Base-by-base conservation (phyloP, 306 rosid genomes). In the Acacia crassicarpa region DNA sequence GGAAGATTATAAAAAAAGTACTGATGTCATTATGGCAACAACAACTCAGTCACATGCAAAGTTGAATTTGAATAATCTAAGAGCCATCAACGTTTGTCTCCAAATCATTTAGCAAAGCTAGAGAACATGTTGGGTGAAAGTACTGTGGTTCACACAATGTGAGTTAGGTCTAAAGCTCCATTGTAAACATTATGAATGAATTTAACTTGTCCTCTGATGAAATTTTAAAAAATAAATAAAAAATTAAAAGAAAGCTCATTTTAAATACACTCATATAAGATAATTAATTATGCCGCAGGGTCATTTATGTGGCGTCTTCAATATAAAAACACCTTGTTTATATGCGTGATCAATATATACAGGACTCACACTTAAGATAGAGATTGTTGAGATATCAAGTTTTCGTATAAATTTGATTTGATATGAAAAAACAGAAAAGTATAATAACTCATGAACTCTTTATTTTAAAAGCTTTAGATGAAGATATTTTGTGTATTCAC, bases 141-240 rank as follows among this genome's bases (percentile, higher is more conserved):
- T 8, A 70, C 75, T 6, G 56, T 70, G 27, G 12, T 32, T 48
- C 75, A 44, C 75, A 58, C 48, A 44, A 8, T 33, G n/a, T 33
- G n/a, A n/a, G 76, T 72, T 72, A 72, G 76, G 76, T 25, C 25
- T 53, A 72, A 72, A 72, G 61, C 27, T 23, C 23, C 75, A 44
- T 44, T 44, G 44, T 70, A 14, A 27, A 20, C 51, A n/a, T 25
- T 23, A 61, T 41, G 23, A 17, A 53, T 53, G 56, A 49, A 49
- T 49, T 49, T 4, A 19, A 53, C 10, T 6, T 53, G 3, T 19
- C 23, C 9, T 19, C 23, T 23, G 59, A 53, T 1, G 59, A 5
- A 45, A 45, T 44, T n/a, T n/a, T n/a, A 0, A 44, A 2, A 46
- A 48, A 48, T 1, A 53, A 8, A 19, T 19, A 53, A 19, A 53